Evolutionary conservation across 2,329 filamentous ascomycete genomes (phyloP).

Genomic region (Fusarium sp.): DNA sequence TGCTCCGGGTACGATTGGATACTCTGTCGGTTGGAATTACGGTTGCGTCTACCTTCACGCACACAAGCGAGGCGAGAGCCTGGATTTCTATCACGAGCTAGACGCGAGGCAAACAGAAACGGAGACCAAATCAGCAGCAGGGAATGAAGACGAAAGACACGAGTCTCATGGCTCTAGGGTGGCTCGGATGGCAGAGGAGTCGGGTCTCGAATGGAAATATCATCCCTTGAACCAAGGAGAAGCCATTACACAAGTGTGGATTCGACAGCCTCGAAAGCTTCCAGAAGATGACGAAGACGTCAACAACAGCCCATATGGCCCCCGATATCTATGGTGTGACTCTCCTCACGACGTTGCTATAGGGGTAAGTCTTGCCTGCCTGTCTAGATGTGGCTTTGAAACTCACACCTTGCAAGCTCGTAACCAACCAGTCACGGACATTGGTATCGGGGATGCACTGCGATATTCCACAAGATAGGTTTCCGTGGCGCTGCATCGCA

Average conservation of each 20-base stretch:
- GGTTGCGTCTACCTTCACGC: constrained; percentile 1
- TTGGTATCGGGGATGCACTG: neutral
- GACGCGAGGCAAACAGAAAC: neutral
- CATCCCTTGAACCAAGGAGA: constrained; percentile 7
- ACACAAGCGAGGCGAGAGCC: constrained; percentile 4
- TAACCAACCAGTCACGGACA: constrained; percentile 15
- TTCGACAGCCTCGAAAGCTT: neutral
- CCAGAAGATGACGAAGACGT: neutral
- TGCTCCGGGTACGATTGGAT: constrained; percentile 6
- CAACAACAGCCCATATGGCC: neutral
- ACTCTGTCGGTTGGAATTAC: constrained; percentile 22
- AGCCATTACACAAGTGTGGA: constrained; percentile 20
- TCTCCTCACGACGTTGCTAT: neutral
- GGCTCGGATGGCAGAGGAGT: neutral
- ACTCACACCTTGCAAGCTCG: constrained; percentile 14
- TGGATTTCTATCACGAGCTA: constrained; percentile 11
- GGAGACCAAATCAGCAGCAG: neutral
- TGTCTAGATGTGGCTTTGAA: neutral
- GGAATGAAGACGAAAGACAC: neutral
- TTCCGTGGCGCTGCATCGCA: constrained; percentile 19
- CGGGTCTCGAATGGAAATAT: constrained; percentile 7
- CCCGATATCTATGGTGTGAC: neutral
- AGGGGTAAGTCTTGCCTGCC: constrained; percentile 1
- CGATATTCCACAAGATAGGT: neutral
- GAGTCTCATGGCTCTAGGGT: neutral